Evolutionary conservation across 495 filamentous ascomycete genomes (phyloP).

Genomic region (Penicillium roqueforti): DNA sequence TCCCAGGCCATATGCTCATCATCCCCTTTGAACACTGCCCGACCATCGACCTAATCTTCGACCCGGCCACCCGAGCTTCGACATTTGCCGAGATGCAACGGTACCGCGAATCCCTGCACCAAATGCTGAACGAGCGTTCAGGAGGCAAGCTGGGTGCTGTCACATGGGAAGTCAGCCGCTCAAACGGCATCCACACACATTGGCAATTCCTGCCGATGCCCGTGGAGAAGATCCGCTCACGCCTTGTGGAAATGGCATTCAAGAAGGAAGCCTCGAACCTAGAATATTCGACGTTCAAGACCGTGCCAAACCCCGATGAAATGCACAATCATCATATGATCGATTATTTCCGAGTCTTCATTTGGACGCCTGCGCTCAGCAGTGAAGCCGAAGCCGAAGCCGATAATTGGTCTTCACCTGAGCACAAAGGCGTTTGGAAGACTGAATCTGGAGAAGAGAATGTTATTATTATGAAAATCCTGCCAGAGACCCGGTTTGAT

Average conservation of each 20-base stretch:
- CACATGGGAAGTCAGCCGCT: constrained; percentile 84
- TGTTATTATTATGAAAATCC: constrained; percentile 49
- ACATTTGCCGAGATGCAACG: constrained; percentile 75
- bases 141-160: constrained; percentile 67
- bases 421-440: constrained; percentile 7
- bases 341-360: constrained; percentile 84
- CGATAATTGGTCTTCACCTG: constrained; percentile 4
- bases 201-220: constrained; percentile 92
- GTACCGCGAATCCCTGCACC: constrained; percentile 68
- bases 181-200: constrained; percentile 75
- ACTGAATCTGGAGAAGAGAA: constrained; percentile 32
- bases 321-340: constrained; percentile 44
- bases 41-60: constrained; percentile 57
- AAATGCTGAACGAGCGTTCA: constrained; percentile 53
- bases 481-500: constrained; percentile 53
- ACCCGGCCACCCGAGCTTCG: constrained; percentile 46
- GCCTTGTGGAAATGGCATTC: constrained; percentile 78
- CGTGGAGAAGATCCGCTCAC: constrained; percentile 54
- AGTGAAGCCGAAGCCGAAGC: constrained; percentile 9
- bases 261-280: constrained; percentile 76
- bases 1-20: constrained; percentile 85
- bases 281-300: constrained; percentile 54
- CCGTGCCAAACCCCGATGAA: constrained; percentile 18
- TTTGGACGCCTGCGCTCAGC: constrained; percentile 50
- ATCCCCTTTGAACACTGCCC: constrained; percentile 78